phyloP scores from a whole-genome alignment of 495 filamentous ascomycete genomes.

The Podospora didyma region DNA sequence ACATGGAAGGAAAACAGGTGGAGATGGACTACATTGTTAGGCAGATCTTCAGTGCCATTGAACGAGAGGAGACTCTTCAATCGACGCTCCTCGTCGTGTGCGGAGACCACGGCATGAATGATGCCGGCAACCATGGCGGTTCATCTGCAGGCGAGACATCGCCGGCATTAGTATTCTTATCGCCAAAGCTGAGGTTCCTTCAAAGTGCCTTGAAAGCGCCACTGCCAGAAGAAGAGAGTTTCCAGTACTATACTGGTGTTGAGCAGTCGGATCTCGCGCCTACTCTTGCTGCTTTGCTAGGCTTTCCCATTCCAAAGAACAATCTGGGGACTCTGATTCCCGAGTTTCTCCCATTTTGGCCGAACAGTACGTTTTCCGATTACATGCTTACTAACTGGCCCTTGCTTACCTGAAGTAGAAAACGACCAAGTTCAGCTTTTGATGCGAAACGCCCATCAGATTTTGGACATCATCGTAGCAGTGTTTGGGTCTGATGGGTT shows the following conservation, averaged over 20 bases:
- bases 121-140: constrained; percentile 94
- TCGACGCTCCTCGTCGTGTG: constrained; percentile 81
- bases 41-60: constrained; percentile 72
- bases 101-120: constrained; percentile 98
- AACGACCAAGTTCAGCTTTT: constrained; percentile 62
- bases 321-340: constrained; percentile 85
- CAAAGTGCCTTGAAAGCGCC: constrained; percentile 42
- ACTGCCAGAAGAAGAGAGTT: constrained; percentile 49
- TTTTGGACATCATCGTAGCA: constrained; percentile 66
- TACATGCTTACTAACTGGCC: no score
- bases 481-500: constrained; percentile 61
- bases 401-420: constrained; percentile 30
- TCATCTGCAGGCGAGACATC: constrained; percentile 92
- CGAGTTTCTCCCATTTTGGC: constrained; percentile 73
- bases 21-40: constrained; percentile 89
- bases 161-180: constrained; percentile 85
- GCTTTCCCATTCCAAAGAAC: constrained; percentile 87
- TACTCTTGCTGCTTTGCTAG: constrained; percentile 81
- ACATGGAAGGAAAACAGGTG: constrained; percentile 88
- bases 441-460: constrained; percentile 71
- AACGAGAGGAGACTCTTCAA: constrained; percentile 60
- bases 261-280: constrained; percentile 93
- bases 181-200: constrained; percentile 70
- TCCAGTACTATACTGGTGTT: constrained; percentile 75
- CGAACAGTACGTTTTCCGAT: constrained; percentile 42